phyloP scores from a whole-genome alignment of 768 basidiomycete genomes.

The Leccinellum rugosiceps region DNA sequence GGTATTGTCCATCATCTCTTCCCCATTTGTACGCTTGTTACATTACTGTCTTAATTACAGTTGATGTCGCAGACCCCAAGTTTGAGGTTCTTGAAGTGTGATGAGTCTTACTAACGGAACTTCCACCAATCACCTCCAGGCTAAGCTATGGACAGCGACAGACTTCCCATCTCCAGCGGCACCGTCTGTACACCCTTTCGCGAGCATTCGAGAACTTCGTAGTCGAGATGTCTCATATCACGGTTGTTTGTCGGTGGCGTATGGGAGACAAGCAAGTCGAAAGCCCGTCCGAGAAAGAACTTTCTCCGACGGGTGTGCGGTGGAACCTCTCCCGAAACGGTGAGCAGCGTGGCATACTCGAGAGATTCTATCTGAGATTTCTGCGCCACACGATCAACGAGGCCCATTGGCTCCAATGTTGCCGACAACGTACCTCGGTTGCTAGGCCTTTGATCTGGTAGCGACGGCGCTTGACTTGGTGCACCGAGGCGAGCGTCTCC shows the following conservation, averaged over 20 bases:
- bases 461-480: not conserved
- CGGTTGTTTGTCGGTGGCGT: not conserved
- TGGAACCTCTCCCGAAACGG: not conserved
- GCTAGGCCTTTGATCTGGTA: not conserved
- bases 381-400: not conserved
- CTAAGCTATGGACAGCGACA: not conserved
- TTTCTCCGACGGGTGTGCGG: not conserved
- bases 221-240: not conserved
- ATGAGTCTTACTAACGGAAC: not conserved
- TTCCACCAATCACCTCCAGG: not conserved
- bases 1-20: not conserved
- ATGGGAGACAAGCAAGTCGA: not conserved
- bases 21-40: conserved; percentile 7
- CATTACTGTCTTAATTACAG: not conserved
- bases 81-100: not conserved
- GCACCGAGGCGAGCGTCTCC: conserved; percentile 23
- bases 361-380: not conserved
- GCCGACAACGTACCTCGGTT: conserved; percentile 8
- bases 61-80: not conserved
- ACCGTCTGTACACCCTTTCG: not conserved
- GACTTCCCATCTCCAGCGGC: not conserved
- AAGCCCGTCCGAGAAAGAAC: not conserved
- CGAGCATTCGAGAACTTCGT: not conserved
- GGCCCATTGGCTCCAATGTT: not conserved
- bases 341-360: not conserved